Evolutionary conservation across 495 filamentous ascomycete genomes (phyloP).

Genomic region (Aspergillus cavernicola): DNA sequence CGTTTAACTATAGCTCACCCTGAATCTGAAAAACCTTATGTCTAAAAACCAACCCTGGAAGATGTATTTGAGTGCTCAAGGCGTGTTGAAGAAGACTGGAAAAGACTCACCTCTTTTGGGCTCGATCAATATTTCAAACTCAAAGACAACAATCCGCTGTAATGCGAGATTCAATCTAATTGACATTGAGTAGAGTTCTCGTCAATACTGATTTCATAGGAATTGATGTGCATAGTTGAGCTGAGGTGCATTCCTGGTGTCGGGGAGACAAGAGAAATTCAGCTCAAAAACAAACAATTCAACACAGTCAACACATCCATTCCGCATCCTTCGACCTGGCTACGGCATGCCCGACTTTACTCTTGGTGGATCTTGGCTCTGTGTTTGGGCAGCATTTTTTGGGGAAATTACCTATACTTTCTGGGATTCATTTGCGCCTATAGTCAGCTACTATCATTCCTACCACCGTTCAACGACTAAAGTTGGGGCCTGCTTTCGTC

Average conservation of each 20-base stretch:
- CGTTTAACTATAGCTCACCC: too few relatives aligned
- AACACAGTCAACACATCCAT: constrained; percentile 11
- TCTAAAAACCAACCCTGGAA: too few relatives aligned
- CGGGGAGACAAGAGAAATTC: constrained; percentile 17
- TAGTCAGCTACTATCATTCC: not conserved
- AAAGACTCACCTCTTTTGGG: too few relatives aligned
- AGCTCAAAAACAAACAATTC: constrained; percentile 19
- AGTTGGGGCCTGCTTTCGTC: not conserved
- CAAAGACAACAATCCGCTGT: not conserved
- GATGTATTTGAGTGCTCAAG: too few relatives aligned
- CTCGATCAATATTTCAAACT: not conserved
- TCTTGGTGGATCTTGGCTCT: constrained; percentile 4
- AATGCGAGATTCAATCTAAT: not conserved
- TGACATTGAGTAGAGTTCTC: not conserved
- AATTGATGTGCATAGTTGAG: constrained; percentile 6
- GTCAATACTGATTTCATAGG: not conserved
- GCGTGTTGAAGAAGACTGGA: too few relatives aligned
- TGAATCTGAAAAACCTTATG: too few relatives aligned
- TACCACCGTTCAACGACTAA: not conserved
- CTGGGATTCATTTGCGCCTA: not conserved
- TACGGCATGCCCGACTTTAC: constrained; percentile 10
- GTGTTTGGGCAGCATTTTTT: constrained; percentile 13
- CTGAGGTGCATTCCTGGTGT: constrained; percentile 13
- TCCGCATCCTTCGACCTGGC: constrained; percentile 13
- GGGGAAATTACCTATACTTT: constrained; percentile 8